Evolutionary conservation across 2,329 filamentous ascomycete species (phyloP).

Genomic region (Aspergillus clavatus): DNA sequence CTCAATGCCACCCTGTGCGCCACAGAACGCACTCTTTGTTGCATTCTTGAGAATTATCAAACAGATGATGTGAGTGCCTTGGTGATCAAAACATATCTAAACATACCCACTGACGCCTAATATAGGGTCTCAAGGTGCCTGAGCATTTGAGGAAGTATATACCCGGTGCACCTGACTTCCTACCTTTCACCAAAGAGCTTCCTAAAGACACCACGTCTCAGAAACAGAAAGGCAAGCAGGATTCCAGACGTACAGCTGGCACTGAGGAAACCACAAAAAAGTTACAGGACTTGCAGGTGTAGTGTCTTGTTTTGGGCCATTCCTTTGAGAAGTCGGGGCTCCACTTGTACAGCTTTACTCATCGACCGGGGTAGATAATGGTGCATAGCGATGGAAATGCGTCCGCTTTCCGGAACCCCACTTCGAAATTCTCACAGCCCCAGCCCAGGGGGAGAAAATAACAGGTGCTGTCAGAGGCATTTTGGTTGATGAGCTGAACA

Average conservation of each 20-base stretch:
- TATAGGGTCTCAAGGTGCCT: slow-evolving; percentile 69
- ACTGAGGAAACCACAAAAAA: slow-evolving; percentile 36
- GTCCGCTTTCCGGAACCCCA: too few relatives aligned
- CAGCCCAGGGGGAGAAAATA: too few relatives aligned
- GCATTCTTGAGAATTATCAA: slow-evolving; percentile 95
- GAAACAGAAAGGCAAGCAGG: slow-evolving; percentile 47
- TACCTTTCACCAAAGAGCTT: slow-evolving; percentile 81
- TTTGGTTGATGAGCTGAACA: too few relatives aligned
- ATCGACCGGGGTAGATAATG: too few relatives aligned
- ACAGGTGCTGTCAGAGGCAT: too few relatives aligned
- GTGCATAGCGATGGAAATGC: too few relatives aligned
- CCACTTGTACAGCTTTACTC: too few relatives aligned
- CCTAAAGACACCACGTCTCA: slow-evolving; percentile 67
- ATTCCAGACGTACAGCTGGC: slow-evolving; percentile 22
- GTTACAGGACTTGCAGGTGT: slow-evolving; percentile 40
- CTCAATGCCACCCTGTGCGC: slow-evolving; percentile 87
- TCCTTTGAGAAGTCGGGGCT: too few relatives aligned
- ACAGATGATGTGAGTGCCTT: slow-evolving; percentile 63
- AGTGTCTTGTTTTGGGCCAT: slow-evolving; percentile 4
- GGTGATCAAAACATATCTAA: not conserved
- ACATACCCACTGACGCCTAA: slow-evolving; percentile 15
- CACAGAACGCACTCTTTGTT: slow-evolving; percentile 88
- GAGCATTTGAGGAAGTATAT: slow-evolving; percentile 84
- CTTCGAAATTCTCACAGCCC: too few relatives aligned
- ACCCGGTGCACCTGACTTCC: slow-evolving; percentile 80